Conservation (phyloP, 2,329 filamentous ascomycete genomes). For the Lecanicillium sp. region DNA sequence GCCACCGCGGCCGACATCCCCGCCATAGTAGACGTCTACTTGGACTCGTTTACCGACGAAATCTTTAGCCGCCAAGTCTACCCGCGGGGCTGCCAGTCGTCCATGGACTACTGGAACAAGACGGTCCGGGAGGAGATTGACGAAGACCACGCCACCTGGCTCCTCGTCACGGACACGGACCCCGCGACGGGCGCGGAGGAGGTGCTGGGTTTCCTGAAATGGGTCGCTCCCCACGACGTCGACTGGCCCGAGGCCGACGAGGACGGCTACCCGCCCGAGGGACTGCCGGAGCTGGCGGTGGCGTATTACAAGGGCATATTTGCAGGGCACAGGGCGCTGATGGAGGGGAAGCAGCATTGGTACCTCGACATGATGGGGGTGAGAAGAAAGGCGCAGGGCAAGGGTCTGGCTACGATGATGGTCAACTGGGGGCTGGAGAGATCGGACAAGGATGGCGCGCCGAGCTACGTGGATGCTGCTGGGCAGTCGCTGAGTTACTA, state of each 20-base stretch:
- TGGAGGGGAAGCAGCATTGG: conserved; percentile 36
- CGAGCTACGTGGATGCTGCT: conserved; percentile 44
- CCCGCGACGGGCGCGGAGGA: conserved; percentile 10
- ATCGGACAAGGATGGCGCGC: conserved; percentile 33
- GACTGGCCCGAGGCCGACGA: conserved; percentile 15
- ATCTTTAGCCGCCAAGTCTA: conserved; percentile 30
- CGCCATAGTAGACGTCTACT: conserved; percentile 33
- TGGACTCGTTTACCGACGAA: conserved; percentile 34
- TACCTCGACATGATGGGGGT: conserved; percentile 41
- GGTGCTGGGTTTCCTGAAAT: conserved; percentile 40
- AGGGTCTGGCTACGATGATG: conserved; percentile 34
- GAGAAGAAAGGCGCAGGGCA: conserved; percentile 32
- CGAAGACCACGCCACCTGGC: conserved; percentile 27
- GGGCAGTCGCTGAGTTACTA: conserved; percentile 39
- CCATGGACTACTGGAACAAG: conserved; percentile 26
- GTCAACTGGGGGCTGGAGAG: conserved; percentile 38
- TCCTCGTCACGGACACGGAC: conserved; percentile 30
- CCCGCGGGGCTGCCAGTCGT: conserved; percentile 16
- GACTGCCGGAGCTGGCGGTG: conserved; percentile 25
- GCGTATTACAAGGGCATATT: conserved; percentile 32
- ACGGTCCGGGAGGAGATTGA: conserved; percentile 29
- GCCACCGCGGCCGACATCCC: conserved; percentile 32
- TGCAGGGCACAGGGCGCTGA: conserved; percentile 25
- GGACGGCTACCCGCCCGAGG: conserved; percentile 31
- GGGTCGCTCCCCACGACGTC: conserved; percentile 26